phyloP scores from a whole-genome alignment of 148 eudicot genomes.

The Persicaria maculosa region DNA sequence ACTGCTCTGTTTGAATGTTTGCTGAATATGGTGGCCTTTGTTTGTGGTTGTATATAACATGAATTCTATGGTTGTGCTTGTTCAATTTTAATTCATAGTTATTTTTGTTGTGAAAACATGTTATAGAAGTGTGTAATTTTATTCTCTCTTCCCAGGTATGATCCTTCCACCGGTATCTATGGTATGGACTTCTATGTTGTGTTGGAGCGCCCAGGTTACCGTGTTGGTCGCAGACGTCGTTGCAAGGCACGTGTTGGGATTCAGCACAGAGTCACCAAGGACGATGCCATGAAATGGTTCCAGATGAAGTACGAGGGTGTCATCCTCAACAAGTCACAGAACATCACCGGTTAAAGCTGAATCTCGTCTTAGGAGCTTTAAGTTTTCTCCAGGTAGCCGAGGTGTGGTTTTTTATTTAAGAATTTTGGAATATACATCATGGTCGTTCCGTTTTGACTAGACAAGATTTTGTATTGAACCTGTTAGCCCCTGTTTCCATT shows the following conservation, averaged over 20 bases:
- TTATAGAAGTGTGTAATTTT: not conserved
- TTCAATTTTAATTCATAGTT: not conserved
- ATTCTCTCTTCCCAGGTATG: constrained; percentile 24
- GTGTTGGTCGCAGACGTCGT: constrained; percentile 35
- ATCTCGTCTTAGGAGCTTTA: not conserved
- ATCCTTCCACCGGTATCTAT: constrained; percentile 39
- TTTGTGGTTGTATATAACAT: not conserved
- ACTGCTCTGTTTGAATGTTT: too few species aligned
- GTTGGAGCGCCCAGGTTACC: constrained; percentile 38
- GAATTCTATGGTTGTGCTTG: not conserved
- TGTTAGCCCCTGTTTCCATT: not conserved
- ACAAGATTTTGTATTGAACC: constrained; percentile 5
- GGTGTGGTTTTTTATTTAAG: not conserved
- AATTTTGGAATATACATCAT: constrained; percentile 12
- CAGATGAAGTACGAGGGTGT: constrained; percentile 42
- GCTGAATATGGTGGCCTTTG: too few species aligned
- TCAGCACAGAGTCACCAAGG: constrained; percentile 36
- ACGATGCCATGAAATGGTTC: constrained; percentile 40
- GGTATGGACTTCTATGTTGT: constrained; percentile 46
- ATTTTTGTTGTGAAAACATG: not conserved
- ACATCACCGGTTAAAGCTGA: not conserved
- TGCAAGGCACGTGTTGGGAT: constrained; percentile 41
- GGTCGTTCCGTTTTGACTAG: not conserved
- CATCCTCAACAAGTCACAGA: constrained; percentile 38
- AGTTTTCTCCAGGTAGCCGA: not conserved